Conservation (phyloP, 2,329 filamentous ascomycete species). For the Triangularia setosa region DNA sequence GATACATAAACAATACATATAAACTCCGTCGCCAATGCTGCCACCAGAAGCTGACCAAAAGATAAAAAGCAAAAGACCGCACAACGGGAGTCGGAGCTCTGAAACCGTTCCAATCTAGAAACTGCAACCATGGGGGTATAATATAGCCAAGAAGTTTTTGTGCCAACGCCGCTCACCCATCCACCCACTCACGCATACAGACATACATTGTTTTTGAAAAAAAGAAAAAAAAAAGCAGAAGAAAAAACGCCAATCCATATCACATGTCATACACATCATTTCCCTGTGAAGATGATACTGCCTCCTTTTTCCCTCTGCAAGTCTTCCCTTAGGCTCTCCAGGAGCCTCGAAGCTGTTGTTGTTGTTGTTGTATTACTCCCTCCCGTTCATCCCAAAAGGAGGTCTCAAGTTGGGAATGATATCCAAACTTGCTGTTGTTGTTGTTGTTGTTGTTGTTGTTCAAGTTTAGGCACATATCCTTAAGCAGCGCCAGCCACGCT, state of each 20-base stretch:
- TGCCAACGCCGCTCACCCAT: not conserved
- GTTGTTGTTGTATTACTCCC: not conserved
- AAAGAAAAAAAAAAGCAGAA: not conserved
- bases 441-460: not conserved
- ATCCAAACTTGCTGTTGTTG: not conserved
- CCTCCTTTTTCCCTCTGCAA: not conserved
- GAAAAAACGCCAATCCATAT: not conserved
- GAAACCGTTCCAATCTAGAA: constrained; percentile 11
- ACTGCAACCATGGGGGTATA: constrained; percentile 10
- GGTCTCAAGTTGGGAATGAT: not conserved
- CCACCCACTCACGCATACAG: no score
- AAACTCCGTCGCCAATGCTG: not conserved
- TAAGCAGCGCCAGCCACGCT: constrained; percentile 30
- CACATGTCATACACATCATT: not conserved
- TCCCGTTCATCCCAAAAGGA: not conserved
- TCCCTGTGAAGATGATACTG: not conserved
- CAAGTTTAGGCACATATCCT: not conserved
- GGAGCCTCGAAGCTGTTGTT: constrained; percentile 6
- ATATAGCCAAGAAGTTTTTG: constrained; percentile 1
- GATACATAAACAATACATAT: not conserved
- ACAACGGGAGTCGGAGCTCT: constrained; percentile 16
- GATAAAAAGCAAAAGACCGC: not conserved
- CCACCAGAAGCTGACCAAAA: not conserved
- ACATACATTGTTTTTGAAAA: not conserved
- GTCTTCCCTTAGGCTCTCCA: constrained; percentile 2